Evolutionary conservation across 2,329 filamentous ascomycete species (phyloP), one percentile per base, ranked within the genome.

Genomic region (Chlorencoelia australis): DNA sequence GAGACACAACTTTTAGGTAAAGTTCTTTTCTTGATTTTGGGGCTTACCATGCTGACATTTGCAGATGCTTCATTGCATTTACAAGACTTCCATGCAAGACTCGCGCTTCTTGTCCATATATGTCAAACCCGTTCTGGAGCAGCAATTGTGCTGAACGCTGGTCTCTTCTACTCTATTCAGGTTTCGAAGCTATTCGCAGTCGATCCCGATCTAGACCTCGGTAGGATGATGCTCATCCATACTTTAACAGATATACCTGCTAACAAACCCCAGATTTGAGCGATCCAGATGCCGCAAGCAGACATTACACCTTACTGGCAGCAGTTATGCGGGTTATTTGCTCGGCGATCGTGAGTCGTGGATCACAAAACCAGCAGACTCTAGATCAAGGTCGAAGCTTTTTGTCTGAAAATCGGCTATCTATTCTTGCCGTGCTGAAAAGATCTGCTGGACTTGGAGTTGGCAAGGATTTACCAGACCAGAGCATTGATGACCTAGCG

Each of bases 381-480:
- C 60, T 88, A 26, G 71, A 79, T 26, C 83, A 88, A 55, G 87
- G 81, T 1, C 75, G 82, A 38, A 69, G 69, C 22, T 98, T 98
- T 61, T 65, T 98, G 41, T 71, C 73, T 5, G 82, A 91, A 46
- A 86, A 94, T 58, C 72, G 89, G 43, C 76, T 80, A 58, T 76
- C 88, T 39, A 84, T 96, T 51, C 76, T 91, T 45, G 82, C 87
- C 30, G 79, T 94, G 14, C 83, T 98, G 53, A 98, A 98, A 65
- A 72, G 87, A 47, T 84, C 83, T 49, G 84, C 84, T 0, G 83
- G 83, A 31, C 82, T 94, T 39, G 82, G 82, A 13, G 60, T 63
- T 25, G 57, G 61, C 21, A 56, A 59, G 4, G 56, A 57, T 21
- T 59, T 61, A 9, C 56, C 61, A 27, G 75, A 76, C 35, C 67